Evolutionary conservation across 2,329 filamentous ascomycete species (phyloP).

Genomic region (Alternaria panax): DNA sequence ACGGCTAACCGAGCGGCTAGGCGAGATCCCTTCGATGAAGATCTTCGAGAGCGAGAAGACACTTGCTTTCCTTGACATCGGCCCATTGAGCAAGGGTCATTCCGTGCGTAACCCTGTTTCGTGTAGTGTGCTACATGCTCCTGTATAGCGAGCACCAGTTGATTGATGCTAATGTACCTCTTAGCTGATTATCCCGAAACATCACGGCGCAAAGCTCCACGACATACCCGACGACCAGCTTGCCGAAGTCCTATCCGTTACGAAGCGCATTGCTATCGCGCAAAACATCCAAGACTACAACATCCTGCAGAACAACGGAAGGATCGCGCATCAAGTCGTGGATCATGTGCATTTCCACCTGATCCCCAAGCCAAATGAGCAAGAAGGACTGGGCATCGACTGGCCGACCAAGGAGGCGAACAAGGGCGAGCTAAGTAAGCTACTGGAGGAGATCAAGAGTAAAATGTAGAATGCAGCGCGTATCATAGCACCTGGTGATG

Average conservation of each 20-base stretch:
- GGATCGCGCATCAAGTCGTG: conserved; percentile 88
- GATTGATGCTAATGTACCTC: not conserved
- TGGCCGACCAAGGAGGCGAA: conserved; percentile 82
- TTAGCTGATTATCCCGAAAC: conserved; percentile 94
- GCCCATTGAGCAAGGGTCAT: conserved; percentile 86
- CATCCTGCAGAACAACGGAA: conserved; percentile 94
- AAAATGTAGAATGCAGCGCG: conserved; percentile 70
- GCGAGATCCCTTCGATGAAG: conserved; percentile 96
- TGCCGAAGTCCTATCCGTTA: conserved; percentile 80
- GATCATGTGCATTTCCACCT: conserved; percentile 97
- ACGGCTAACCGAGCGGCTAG: conserved; percentile 55
- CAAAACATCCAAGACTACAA: conserved; percentile 85
- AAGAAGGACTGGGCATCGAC: conserved; percentile 77
- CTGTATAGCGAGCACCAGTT: not conserved
- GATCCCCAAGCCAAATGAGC: conserved; percentile 91
- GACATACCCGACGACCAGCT: conserved; percentile 93
- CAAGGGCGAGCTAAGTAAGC: conserved; percentile 81
- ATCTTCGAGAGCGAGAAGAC: conserved; percentile 94
- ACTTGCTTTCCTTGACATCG: conserved; percentile 94
- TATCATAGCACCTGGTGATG: not conserved
- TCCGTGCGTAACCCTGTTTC: conserved; percentile 66
- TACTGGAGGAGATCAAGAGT: conserved; percentile 83
- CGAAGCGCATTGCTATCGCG: conserved; percentile 84
- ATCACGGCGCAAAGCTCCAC: conserved; percentile 87
- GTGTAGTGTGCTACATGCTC: not conserved